phyloP scores from a whole-genome alignment of 2,329 filamentous ascomycete genomes.

The Fusarium incarnatum region DNA sequence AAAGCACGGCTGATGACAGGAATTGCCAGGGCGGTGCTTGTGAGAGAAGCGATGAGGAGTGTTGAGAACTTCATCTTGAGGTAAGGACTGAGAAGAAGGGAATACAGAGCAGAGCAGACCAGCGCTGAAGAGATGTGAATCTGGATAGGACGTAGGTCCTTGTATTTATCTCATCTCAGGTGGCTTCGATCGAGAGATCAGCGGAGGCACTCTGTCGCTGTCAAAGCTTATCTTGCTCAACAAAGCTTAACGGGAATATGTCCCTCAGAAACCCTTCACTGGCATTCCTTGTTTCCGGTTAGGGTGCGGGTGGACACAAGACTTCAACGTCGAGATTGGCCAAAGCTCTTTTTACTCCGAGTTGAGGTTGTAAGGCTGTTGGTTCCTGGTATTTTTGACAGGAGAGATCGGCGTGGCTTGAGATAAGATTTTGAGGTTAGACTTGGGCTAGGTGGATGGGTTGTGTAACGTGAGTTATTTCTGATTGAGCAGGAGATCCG shows the following conservation, averaged over 20 bases:
- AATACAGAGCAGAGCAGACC: neutral
- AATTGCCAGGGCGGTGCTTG: neutral
- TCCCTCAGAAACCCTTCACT: neutral
- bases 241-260: neutral
- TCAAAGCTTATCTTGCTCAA: neutral
- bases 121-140: neutral
- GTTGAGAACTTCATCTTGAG: slow-evolving; percentile 25
- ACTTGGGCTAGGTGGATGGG: neutral
- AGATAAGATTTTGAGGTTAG: neutral
- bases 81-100: neutral
- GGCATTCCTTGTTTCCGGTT: neutral
- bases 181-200: neutral
- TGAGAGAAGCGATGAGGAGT: neutral
- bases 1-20: neutral
- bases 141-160: neutral
- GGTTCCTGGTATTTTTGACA: neutral
- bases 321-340: neutral
- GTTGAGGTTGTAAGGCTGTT: neutral
- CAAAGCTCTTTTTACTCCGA: neutral
- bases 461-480: neutral
- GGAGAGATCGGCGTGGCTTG: neutral
- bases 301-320: neutral
- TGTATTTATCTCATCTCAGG: neutral
- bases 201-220: neutral
- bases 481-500: too few relatives aligned